A percentile compares a stretch with the other conserved stretches of the same genome.
Conservation (phyloP, 441 rosid species). For the Gossypium aridum region DNA sequence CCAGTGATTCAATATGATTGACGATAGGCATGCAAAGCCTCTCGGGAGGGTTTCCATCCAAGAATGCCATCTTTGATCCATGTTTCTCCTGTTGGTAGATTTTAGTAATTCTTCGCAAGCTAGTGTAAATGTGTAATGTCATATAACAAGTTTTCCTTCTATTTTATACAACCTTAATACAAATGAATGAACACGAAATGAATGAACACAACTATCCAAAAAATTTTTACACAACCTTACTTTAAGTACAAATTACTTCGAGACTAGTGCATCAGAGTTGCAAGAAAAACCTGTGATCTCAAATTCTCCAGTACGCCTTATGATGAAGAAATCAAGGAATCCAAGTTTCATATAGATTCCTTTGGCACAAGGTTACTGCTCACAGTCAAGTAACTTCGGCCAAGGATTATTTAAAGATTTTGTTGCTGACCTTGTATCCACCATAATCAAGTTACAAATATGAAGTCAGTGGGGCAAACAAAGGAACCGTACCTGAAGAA, state of each 20-base stretch:
- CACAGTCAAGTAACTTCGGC: not conserved
- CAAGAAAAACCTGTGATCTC: not conserved
- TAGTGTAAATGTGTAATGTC: not conserved
- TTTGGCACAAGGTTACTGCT: not conserved
- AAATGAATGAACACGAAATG: not conserved
- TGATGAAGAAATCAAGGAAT: not conserved
- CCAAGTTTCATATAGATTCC: not conserved
- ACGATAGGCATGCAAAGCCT: slow-evolving; percentile 90
- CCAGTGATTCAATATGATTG: slow-evolving; percentile 64
- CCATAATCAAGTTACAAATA: not conserved
- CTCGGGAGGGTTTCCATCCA: slow-evolving; percentile 97
- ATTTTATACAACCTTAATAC: not conserved
- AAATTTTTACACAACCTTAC: not conserved
- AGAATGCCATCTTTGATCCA: slow-evolving; percentile 96
- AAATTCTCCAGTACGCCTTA: not conserved
- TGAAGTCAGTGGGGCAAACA: not conserved
- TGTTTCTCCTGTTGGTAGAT: slow-evolving; percentile 66
- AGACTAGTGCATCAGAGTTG: not conserved
- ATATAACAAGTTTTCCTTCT: not conserved
- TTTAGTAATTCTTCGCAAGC: slow-evolving; percentile 9
- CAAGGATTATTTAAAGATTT: not conserved
- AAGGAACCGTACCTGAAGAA: slow-evolving; percentile 15
- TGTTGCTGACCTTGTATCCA: slow-evolving; percentile 5
- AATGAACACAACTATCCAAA: not conserved
- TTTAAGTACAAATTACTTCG: not conserved